A percentile compares a stretch with the other conserved stretches of the same genome.
These are phyloP conservation scores for Microdochium trichocladiopsis DNA, from an alignment of 2,329 filamentous ascomycete genomes.

Conservation along the genomic window DNA sequence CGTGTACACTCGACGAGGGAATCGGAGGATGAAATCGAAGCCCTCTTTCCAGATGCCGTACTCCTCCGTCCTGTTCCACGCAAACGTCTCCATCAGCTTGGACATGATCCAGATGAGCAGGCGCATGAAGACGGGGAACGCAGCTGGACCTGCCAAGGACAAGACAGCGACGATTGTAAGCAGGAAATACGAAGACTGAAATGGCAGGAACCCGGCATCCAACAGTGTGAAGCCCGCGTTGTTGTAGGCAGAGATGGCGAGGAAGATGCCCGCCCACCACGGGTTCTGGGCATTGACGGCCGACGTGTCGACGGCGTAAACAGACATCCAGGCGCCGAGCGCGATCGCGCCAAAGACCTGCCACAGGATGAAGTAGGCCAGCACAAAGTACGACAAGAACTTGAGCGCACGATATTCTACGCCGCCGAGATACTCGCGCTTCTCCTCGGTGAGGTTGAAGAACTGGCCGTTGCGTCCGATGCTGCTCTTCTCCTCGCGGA, in stretches of 20 bases:
- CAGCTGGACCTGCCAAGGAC: slow-evolving; percentile 41
- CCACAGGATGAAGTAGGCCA: slow-evolving; percentile 44
- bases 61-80: slow-evolving; percentile 11
- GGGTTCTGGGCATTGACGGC: slow-evolving; percentile 30
- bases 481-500: slow-evolving; percentile 14
- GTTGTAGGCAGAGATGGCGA: slow-evolving; percentile 48
- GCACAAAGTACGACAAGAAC: slow-evolving; percentile 40
- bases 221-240: slow-evolving; percentile 51
- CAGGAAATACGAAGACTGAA: slow-evolving; percentile 30
- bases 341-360: slow-evolving; percentile 52
- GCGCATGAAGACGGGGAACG: slow-evolving; percentile 41
- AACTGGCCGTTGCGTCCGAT: slow-evolving; percentile 40
- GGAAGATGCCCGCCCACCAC: slow-evolving; percentile 50
- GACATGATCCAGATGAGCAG: slow-evolving; percentile 38
- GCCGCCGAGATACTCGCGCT: slow-evolving; percentile 42
- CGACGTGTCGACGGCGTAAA: slow-evolving; percentile 31
- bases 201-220: slow-evolving; percentile 43
- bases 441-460: slow-evolving; percentile 35
- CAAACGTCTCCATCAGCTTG: slow-evolving; percentile 14
- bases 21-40: slow-evolving; percentile 27
- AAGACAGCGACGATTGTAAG: slow-evolving; percentile 18
- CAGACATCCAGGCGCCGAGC: slow-evolving; percentile 42
- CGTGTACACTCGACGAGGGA: slow-evolving; percentile 33
- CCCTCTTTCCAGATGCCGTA: slow-evolving; percentile 24
- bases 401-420: slow-evolving; percentile 44